These are phyloP conservation scores for Hemisphaericaspora subhashii DNA, from an alignment of 1,139 yeast genomes.

Conservation along the genomic window DNA sequence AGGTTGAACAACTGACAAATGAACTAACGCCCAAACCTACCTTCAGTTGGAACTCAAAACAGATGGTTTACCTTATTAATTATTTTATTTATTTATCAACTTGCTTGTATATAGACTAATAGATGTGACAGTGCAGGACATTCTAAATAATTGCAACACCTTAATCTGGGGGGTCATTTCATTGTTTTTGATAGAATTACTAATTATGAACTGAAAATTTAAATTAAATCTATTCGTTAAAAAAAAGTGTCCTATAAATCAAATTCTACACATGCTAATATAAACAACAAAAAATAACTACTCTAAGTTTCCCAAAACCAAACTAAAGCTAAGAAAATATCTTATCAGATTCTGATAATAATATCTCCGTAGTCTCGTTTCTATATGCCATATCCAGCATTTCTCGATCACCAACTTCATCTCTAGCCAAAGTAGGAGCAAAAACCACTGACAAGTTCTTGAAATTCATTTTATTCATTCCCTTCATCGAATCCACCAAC, in stretches of 20 bases:
- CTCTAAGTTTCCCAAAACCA: background rate
- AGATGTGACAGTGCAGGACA: too few relatives aligned
- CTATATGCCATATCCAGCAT: conserved; percentile 82
- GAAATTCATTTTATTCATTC: conserved; percentile 70
- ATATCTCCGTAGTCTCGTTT: conserved; percentile 75
- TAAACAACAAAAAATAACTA: background rate
- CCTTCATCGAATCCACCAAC: conserved; percentile 48
- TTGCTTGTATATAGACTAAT: background rate
- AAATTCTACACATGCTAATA: too few relatives aligned
- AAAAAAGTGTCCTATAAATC: too few relatives aligned
- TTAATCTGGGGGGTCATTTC: too few relatives aligned
- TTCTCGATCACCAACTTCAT: conserved; percentile 78
- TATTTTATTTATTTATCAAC: background rate
- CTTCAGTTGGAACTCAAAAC: too few relatives aligned
- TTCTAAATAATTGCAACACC: too few relatives aligned
- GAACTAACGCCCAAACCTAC: too few relatives aligned
- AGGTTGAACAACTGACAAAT: too few relatives aligned
- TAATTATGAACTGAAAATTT: too few relatives aligned
- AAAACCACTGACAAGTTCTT: conserved; percentile 88
- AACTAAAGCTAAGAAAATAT: conserved; percentile 9
- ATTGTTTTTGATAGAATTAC: too few relatives aligned
- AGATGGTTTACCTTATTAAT: background rate
- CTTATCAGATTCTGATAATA: conserved; percentile 52
- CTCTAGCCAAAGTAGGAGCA: conserved; percentile 91
- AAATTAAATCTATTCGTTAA: too few relatives aligned